These are phyloP conservation scores for Exserohilum rostratum DNA, from an alignment of 2,329 filamentous ascomycete genomes.

Conservation along the genomic window DNA sequence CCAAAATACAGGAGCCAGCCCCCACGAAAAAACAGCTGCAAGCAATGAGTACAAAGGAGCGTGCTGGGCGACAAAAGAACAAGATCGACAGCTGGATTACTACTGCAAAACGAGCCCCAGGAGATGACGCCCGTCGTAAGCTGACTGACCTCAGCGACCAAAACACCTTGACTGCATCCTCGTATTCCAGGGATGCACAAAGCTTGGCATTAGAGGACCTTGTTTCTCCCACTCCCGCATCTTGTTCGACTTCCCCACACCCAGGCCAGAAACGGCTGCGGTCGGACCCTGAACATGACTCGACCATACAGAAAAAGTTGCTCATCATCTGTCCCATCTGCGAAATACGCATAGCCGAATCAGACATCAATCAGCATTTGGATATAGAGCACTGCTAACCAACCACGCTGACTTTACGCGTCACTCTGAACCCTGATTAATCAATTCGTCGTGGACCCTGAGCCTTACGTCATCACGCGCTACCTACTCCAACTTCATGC, in stretches of 20 bases:
- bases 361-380: conserved; percentile 50
- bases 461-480: conserved; percentile 17
- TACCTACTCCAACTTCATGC: neutral
- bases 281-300: conserved; percentile 15
- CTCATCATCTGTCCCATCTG: conserved; percentile 52
- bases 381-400: conserved; percentile 38
- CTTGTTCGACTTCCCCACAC: neutral
- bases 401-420: neutral
- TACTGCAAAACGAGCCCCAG: conserved; percentile 14
- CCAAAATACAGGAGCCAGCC: conserved; percentile 52
- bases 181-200: conserved; percentile 18
- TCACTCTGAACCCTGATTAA: neutral
- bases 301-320: conserved; percentile 23
- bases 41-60: conserved; percentile 47
- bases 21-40: conserved; percentile 51
- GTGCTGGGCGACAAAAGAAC: conserved; percentile 53
- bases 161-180: conserved; percentile 8
- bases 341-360: conserved; percentile 31
- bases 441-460: conserved; percentile 1
- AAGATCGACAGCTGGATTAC: conserved; percentile 53
- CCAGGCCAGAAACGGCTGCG: conserved; percentile 31
- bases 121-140: conserved; percentile 19
- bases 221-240: neutral
- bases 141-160: conserved; percentile 15
- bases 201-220: conserved; percentile 7